Percentiles rank a stretch among this genome's conserved stretches.
Evolutionary conservation across 352 stramenopile species (phyloP).

Genomic region (Globisporangium abappressorium): DNA sequence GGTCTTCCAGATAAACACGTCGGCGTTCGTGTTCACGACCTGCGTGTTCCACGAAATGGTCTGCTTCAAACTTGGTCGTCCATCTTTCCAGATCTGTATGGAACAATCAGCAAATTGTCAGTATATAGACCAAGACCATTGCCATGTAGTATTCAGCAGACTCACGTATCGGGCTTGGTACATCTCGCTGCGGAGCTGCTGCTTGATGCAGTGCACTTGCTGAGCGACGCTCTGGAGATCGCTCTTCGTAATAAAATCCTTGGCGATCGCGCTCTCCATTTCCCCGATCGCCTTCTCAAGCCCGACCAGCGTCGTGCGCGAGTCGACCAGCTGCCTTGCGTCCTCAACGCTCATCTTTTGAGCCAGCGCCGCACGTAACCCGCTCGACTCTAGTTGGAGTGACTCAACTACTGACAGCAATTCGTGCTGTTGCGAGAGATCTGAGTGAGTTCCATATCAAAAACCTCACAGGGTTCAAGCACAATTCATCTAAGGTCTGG

Average conservation of each 20-base stretch:
- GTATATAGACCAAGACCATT: neutral
- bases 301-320: constrained; percentile 24
- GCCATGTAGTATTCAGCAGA: constrained; percentile 1
- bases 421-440: constrained; percentile 25
- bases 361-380: constrained; percentile 21
- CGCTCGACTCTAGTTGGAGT: constrained; percentile 34
- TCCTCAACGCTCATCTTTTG: constrained; percentile 38
- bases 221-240: constrained; percentile 28
- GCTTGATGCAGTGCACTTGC: constrained; percentile 43
- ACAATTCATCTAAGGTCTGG: neutral
- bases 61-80: constrained; percentile 40
- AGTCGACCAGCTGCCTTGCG: constrained; percentile 29
- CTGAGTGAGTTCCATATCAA: neutral
- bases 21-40: constrained; percentile 60
- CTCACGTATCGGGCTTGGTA: constrained; percentile 73
- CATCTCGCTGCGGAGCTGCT: constrained; percentile 64
- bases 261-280: constrained; percentile 27
- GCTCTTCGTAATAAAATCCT: constrained; percentile 27
- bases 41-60: constrained; percentile 68
- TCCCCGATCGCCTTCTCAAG: constrained; percentile 23
- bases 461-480: neutral
- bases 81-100: constrained; percentile 70
- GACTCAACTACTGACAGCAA: constrained; percentile 44
- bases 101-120: neutral
- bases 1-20: constrained; percentile 67